phyloP scores from a whole-genome alignment of 1,139 yeast genomes.

The Waltiozyma sp. region DNA sequence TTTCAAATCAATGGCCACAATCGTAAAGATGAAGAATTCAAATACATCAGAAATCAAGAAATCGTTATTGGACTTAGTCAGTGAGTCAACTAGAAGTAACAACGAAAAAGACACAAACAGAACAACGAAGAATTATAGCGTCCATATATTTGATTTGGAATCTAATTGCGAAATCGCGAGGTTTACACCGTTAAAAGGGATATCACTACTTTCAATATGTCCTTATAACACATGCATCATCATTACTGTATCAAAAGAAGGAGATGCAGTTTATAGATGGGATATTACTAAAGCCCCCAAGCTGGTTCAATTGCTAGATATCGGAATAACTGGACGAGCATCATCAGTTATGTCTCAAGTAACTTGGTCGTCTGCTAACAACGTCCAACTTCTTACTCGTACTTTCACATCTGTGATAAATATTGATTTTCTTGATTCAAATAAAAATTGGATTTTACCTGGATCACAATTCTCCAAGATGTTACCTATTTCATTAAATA shows the following conservation, averaged over 20 bases:
- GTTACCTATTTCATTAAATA: conserved; percentile 10
- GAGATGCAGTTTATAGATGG: conserved; percentile 57
- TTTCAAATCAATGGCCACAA: background rate
- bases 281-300: conserved; percentile 44
- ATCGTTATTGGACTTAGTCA: background rate
- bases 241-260: conserved; percentile 46
- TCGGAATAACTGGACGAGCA: conserved; percentile 54
- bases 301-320: conserved; percentile 46
- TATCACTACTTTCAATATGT: conserved; percentile 48
- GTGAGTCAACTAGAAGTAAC: background rate
- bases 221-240: conserved; percentile 47
- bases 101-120: too few relatives aligned
- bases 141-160: conserved; percentile 32
- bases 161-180: conserved; percentile 35
- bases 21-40: background rate
- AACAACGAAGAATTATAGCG: conserved; percentile 10
- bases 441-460: conserved; percentile 24
- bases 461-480: conserved; percentile 17
- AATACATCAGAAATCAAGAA: background rate
- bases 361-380: conserved; percentile 36
- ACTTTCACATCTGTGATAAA: conserved; percentile 55
- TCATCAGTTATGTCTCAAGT: conserved; percentile 42
- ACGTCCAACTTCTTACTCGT: conserved; percentile 46
- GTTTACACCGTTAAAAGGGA: conserved; percentile 52
- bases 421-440: conserved; percentile 26